These are phyloP conservation scores for Colletotrichum costaricense DNA, from an alignment of 2,329 filamentous ascomycete species.

Conservation along the genomic window DNA sequence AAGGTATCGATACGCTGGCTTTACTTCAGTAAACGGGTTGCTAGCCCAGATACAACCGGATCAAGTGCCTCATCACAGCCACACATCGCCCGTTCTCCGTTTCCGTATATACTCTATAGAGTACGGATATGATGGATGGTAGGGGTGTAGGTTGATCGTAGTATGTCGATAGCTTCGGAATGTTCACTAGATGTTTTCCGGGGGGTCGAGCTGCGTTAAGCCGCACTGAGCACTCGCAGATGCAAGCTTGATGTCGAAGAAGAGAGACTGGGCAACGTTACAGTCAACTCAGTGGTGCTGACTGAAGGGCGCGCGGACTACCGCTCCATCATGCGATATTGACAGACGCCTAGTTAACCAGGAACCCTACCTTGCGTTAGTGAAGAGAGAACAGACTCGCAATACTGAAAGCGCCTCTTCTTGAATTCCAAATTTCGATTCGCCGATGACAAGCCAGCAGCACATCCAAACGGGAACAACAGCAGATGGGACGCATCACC, in stretches of 20 bases:
- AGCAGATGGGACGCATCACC: slow-evolving; percentile 6
- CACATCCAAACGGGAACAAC: too few relatives aligned
- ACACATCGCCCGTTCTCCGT: background rate
- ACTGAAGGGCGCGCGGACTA: too few relatives aligned
- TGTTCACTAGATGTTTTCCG: background rate
- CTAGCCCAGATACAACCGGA: background rate
- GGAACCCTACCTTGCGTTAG: too few relatives aligned
- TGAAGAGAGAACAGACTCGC: too few relatives aligned
- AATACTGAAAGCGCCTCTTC: too few relatives aligned
- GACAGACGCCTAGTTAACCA: too few relatives aligned
- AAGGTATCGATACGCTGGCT: too few relatives aligned
- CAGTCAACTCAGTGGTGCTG: too few relatives aligned
- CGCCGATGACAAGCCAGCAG: too few relatives aligned
- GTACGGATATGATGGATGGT: background rate
- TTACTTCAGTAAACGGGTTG: background rate
- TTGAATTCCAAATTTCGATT: too few relatives aligned
- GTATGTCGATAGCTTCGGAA: background rate
- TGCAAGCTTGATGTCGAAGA: background rate
- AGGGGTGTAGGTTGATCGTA: background rate
- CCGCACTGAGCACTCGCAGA: background rate
- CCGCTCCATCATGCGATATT: too few relatives aligned
- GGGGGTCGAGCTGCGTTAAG: background rate
- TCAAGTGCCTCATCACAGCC: background rate
- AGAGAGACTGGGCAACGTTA: too few relatives aligned
- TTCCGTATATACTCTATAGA: background rate